phyloP scores from a whole-genome alignment of 164 flowering plant genomes.

The Magnolia officinalis region DNA sequence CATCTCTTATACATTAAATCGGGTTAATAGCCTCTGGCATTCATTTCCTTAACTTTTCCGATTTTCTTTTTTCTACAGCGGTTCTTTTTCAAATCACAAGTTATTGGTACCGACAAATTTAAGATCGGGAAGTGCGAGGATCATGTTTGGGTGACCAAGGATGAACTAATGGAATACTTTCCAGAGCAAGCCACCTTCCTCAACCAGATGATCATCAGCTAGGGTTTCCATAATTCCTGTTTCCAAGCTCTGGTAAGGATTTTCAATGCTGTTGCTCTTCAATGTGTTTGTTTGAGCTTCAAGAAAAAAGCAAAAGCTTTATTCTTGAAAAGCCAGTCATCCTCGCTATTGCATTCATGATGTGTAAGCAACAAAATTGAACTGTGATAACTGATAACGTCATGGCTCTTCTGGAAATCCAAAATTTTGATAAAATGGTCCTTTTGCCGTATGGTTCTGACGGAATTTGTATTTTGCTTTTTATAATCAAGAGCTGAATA shows the following conservation, averaged over 20 bases:
- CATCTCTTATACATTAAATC: too few relatives aligned
- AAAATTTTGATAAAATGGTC: too few relatives aligned
- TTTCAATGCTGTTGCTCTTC: neutral
- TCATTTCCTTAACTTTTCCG: neutral
- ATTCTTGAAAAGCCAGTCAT: too few relatives aligned
- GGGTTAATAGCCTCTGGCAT: too few relatives aligned
- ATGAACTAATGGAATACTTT: constrained; percentile 76
- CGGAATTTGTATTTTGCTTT: too few relatives aligned
- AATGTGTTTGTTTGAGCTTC: neutral
- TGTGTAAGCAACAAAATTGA: too few relatives aligned
- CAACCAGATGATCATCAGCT: constrained; percentile 86
- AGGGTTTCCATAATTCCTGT: constrained; percentile 19
- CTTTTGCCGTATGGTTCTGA: too few relatives aligned
- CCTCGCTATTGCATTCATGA: too few relatives aligned
- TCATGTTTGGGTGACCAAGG: constrained; percentile 92
- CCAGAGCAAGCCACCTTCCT: constrained; percentile 75
- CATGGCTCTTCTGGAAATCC: too few relatives aligned
- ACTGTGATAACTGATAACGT: too few relatives aligned
- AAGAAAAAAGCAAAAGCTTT: too few relatives aligned
- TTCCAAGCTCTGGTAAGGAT: constrained; percentile 2
- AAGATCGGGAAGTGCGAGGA: constrained; percentile 66
- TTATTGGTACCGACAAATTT: constrained; percentile 62
- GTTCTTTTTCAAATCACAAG: constrained; percentile 96
- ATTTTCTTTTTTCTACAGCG: constrained; percentile 38
- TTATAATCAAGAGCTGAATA: too few relatives aligned